phyloP scores from a whole-genome alignment of 192 early-diverging fungal species.

The Backusella circina region DNA sequence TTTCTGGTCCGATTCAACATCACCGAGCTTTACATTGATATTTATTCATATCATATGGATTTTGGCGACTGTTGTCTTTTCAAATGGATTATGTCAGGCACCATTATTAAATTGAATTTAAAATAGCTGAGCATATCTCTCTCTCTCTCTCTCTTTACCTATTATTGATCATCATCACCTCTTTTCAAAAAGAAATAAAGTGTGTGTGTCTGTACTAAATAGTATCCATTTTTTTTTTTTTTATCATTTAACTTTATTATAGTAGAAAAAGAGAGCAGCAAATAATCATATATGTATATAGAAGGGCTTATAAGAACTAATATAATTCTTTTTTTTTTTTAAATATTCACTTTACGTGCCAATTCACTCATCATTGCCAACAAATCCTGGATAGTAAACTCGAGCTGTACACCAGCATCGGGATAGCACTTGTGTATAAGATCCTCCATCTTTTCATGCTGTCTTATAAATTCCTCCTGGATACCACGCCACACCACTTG shows the following conservation, averaged over 20 bases:
- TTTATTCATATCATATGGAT: constrained; percentile 27
- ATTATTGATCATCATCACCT: no score
- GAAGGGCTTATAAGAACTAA: not conserved
- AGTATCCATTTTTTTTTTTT: no score
- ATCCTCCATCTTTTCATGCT: constrained; percentile 78
- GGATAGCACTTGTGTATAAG: constrained; percentile 85
- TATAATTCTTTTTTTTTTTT: not conserved
- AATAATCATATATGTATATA: no score
- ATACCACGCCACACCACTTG: constrained; percentile 92
- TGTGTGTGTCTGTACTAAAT: no score
- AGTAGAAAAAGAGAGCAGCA: not conserved
- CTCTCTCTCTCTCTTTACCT: no score
- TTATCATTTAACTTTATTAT: no score
- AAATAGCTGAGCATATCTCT: no score
- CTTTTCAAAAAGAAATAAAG: no score
- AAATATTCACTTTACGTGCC: constrained; percentile 27
- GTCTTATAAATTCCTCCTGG: constrained; percentile 79
- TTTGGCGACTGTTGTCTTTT: constrained; percentile 4
- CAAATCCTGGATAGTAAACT: constrained; percentile 84
- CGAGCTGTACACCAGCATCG: constrained; percentile 73
- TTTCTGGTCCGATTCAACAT: constrained; percentile 20
- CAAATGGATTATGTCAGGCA: constrained; percentile 6
- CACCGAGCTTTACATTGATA: constrained; percentile 18
- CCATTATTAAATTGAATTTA: not conserved
- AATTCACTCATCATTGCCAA: constrained; percentile 66